Conservation (phyloP, 2,329 filamentous ascomycete genomes). For the Paramyrothecium roridum region DNA sequence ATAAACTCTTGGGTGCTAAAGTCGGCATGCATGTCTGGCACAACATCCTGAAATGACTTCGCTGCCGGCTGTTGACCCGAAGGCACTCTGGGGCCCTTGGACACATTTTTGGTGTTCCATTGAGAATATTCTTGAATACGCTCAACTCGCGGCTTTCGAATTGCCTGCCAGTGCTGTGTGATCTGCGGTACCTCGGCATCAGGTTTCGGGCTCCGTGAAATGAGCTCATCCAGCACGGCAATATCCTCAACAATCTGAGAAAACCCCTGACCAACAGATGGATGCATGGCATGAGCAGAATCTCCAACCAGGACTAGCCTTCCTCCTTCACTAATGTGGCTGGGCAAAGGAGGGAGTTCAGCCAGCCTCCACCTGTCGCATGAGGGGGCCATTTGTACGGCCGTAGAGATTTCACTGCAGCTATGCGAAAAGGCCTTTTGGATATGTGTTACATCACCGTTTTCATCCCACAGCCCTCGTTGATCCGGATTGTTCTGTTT, state of each 20-base stretch:
- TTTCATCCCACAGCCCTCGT: constrained; percentile 16
- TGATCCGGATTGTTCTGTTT: constrained; percentile 12
- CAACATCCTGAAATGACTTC: too few relatives aligned
- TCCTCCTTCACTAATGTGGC: constrained; percentile 11
- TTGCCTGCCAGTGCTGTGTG: constrained; percentile 9
- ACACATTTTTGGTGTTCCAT: too few relatives aligned
- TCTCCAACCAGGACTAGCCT: constrained; percentile 13
- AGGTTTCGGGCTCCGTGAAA: neutral
- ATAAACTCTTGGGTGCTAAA: too few relatives aligned
- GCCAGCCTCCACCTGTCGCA: constrained; percentile 16
- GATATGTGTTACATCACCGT: constrained; percentile 15
- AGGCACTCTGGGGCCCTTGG: too few relatives aligned
- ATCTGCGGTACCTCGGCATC: neutral
- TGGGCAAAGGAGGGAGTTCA: constrained; percentile 14
- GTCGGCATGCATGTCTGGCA: too few relatives aligned
- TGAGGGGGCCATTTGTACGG: constrained; percentile 3
- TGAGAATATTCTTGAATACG: constrained; percentile 12
- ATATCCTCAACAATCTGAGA: constrained; percentile 9
- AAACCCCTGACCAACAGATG: constrained; percentile 6
- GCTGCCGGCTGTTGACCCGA: too few relatives aligned
- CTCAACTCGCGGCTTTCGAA: constrained; percentile 14
- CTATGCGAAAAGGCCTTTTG: constrained; percentile 7
- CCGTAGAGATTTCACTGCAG: constrained; percentile 10
- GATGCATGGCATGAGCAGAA: constrained; percentile 12
- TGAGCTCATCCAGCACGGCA: constrained; percentile 4